A percentile compares a stretch with the other conserved stretches of the same genome.
Evolutionary conservation across 495 filamentous ascomycete species (phyloP).

Genomic region (Endocarpon pusillum): DNA sequence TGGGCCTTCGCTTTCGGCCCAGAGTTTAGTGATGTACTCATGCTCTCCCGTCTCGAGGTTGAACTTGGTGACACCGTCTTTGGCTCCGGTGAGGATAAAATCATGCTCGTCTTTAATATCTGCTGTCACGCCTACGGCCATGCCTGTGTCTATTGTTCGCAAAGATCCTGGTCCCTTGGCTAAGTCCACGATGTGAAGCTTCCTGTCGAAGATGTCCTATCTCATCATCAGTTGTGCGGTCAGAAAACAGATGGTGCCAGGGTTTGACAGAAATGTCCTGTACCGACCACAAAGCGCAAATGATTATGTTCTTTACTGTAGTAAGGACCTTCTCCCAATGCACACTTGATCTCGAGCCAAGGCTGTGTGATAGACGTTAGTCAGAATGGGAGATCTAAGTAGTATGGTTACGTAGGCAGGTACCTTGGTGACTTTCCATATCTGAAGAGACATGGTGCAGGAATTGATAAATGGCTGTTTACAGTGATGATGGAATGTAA

Average conservation of each 20-base stretch:
- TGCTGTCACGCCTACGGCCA: slow-evolving; percentile 58
- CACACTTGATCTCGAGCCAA: slow-evolving; percentile 55
- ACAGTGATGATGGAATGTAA: too few species aligned
- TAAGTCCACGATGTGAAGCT: slow-evolving; percentile 60
- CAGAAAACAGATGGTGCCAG: not conserved
- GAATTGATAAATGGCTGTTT: too few species aligned
- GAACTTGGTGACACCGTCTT: slow-evolving; percentile 61
- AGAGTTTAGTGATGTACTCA: slow-evolving; percentile 42
- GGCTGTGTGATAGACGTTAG: too few species aligned
- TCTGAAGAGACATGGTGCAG: too few species aligned
- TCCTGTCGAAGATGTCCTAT: slow-evolving; percentile 63
- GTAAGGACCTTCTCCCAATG: slow-evolving; percentile 70
- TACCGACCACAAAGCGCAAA: slow-evolving; percentile 51
- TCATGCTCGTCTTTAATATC: slow-evolving; percentile 57
- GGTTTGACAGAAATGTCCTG: not conserved
- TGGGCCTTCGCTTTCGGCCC: slow-evolving; percentile 27
- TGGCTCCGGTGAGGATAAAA: slow-evolving; percentile 60
- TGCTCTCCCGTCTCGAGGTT: slow-evolving; percentile 47
- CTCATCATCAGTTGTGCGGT: too few species aligned
- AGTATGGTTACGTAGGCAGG: too few species aligned
- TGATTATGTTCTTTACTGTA: slow-evolving; percentile 50
- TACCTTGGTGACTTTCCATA: too few species aligned
- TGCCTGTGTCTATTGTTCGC: slow-evolving; percentile 46
- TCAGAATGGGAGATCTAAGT: too few species aligned
- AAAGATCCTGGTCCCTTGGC: slow-evolving; percentile 43